Conservation (phyloP, 2,329 filamentous ascomycete species). For the Aspergillus uvarum region DNA sequence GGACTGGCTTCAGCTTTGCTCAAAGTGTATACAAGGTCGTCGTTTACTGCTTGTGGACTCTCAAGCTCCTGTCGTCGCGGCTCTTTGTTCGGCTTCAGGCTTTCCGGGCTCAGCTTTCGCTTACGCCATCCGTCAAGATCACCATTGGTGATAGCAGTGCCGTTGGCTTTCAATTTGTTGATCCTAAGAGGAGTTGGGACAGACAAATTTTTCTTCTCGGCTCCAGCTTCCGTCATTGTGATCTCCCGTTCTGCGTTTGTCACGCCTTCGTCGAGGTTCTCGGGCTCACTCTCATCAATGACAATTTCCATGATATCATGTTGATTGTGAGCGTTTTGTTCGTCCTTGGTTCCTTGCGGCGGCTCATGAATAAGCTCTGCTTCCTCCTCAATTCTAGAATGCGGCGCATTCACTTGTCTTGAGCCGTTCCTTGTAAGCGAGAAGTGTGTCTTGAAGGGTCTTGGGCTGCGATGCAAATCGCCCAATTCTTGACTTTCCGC, state of each 20-base stretch:
- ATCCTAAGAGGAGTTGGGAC: neutral
- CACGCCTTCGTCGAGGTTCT: neutral
- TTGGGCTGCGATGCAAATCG: slow-evolving; percentile 17
- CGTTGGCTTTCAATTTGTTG: neutral
- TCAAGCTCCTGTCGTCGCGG: slow-evolving; percentile 22
- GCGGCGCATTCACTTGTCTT: slow-evolving; percentile 2
- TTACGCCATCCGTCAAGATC: slow-evolving; percentile 19
- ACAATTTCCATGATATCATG: neutral
- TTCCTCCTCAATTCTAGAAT: neutral
- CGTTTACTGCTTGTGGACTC: slow-evolving; percentile 4
- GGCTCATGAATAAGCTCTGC: neutral
- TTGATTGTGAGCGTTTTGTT: neutral
- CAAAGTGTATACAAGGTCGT: slow-evolving; percentile 2
- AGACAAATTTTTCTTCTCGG: neutral
- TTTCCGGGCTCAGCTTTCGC: slow-evolving; percentile 27
- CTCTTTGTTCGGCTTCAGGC: slow-evolving; percentile 24
- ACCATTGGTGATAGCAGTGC: neutral
- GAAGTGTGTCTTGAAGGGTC: neutral
- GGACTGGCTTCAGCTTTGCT: slow-evolving; percentile 16
- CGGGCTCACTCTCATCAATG: neutral
- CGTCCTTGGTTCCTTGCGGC: neutral
- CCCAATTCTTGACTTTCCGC: slow-evolving; percentile 31
- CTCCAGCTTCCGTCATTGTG: neutral
- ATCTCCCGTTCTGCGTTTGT: neutral
- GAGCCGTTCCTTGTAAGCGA: slow-evolving; percentile 5